Base-by-base conservation (phyloP, 148 eudicot species). In the Rhododendron molle region DNA sequence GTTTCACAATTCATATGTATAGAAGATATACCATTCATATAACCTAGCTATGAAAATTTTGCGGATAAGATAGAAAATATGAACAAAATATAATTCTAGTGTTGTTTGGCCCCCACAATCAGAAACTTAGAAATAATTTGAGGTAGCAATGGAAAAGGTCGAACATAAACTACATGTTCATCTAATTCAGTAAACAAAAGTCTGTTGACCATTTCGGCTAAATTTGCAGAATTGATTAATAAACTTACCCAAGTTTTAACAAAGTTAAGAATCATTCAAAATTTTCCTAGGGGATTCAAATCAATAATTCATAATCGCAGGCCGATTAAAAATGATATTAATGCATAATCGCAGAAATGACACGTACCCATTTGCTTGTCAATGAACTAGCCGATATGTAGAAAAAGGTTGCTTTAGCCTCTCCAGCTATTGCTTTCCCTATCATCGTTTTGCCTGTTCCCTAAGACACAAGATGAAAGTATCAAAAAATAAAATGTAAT, bases 391-490 rank as follows among this genome's bases (percentile, higher is more conserved):
- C 98, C 74, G 99, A 96, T 80, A 96, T 96, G 90, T 93, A 96
- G 91, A 96, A 96, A 86, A 96, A 96, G 23, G 99, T 96, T 49
- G 99, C 99, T 85, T 93, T 94, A 50, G 99, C 99, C 89, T 96
- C 99, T 86, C 99, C 99, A 87, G 99, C 99, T 78, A 96, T 96
- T 36, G 99, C 99, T 91, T 96, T 96, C 85, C 99, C 99, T 54
- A 96, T 95, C 99, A 96, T 96, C 79, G 99, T 96, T 85, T 96
- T 96, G 83, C 99, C 99, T 49, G 99, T 96, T 86, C 99, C 99
- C 99, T 96, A 85, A 56, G 78, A 86, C 83, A 89, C 56, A 71
- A 83, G 40, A 86, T 43, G 82, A 49, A 43, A 13, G 23, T 46
- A 52, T 54, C 74, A 67, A 77, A 82, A 50, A 69, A 21, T 80